Evolutionary conservation across 352 stramenopile species (phyloP).

Genomic region (Pythium diclinum): DNA sequence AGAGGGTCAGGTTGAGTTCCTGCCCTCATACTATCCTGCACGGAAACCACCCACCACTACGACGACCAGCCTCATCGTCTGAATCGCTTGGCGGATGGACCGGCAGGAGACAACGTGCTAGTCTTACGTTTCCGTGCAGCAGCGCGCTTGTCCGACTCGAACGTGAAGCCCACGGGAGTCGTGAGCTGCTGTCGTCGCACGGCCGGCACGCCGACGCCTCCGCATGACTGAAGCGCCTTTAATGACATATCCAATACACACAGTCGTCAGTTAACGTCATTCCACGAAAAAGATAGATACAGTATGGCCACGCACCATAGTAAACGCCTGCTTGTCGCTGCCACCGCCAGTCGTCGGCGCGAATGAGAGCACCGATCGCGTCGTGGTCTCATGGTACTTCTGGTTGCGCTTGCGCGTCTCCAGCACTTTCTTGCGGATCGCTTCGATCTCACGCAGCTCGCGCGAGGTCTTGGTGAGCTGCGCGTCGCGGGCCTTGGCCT

Average conservation of each 20-base stretch:
- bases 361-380: constrained; percentile 30
- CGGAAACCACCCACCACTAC: not conserved
- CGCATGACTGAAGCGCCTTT: constrained; percentile 51
- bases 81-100: constrained; percentile 22
- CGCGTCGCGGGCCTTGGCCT: constrained; percentile 29
- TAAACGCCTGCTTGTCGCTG: constrained; percentile 40
- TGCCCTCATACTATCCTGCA: not conserved
- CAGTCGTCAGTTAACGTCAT: not conserved
- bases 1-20: constrained; percentile 9
- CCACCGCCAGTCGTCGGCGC: constrained; percentile 9
- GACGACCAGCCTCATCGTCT: constrained; percentile 1
- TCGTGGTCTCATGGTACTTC: constrained; percentile 66
- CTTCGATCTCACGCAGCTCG: constrained; percentile 68
- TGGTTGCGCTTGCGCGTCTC: constrained; percentile 56
- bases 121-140: constrained; percentile 32
- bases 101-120: constrained; percentile 6
- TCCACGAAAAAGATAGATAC: not conserved
- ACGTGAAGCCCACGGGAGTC: constrained; percentile 58
- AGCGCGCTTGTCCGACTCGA: constrained; percentile 67
- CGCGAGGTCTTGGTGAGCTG: constrained; percentile 69
- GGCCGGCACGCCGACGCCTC: constrained; percentile 61
- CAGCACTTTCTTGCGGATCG: constrained; percentile 55
- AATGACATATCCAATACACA: not conserved
- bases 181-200: constrained; percentile 68
- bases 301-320: constrained; percentile 23